Conservation (phyloP, 768 basidiomycete species). For the Mycena galericulata region DNA sequence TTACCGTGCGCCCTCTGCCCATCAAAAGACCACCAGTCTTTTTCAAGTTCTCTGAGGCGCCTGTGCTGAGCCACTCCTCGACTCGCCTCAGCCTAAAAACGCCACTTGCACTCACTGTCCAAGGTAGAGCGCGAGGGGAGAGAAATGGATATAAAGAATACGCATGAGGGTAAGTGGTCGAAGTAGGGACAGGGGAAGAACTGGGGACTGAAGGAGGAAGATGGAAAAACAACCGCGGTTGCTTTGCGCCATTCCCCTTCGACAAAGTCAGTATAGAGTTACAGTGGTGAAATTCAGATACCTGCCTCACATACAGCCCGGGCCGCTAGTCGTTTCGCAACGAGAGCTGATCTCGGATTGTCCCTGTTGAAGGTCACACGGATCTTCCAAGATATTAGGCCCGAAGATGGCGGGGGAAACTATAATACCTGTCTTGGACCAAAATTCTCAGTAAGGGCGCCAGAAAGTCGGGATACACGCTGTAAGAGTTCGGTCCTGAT, state of each 20-base stretch:
- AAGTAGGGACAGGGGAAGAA: conserved; percentile 39
- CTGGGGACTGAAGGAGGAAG: conserved; percentile 44
- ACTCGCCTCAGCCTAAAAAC: conserved; percentile 73
- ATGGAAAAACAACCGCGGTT: conserved; percentile 39
- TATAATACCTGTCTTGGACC: conserved; percentile 59
- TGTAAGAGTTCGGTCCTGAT: conserved; percentile 63
- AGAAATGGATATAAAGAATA: conserved; percentile 82
- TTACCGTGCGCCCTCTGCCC: conserved; percentile 48
- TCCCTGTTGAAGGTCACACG: conserved; percentile 63
- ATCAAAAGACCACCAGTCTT: conserved; percentile 53
- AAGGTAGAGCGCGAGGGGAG: conserved; percentile 60
- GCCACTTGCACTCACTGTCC: conserved; percentile 56
- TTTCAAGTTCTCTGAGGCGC: conserved; percentile 47
- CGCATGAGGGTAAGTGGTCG: conserved; percentile 44
- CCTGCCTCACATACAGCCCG: conserved; percentile 67
- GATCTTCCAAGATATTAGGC: conserved; percentile 52
- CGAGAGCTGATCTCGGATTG: conserved; percentile 49
- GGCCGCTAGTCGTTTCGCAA: conserved; percentile 65
- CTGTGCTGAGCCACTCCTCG: conserved; percentile 65
- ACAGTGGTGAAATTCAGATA: not conserved
- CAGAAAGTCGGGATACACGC: conserved; percentile 75
- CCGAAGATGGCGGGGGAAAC: not conserved
- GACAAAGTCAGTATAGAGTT: conserved; percentile 8
- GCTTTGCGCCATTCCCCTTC: conserved; percentile 28
- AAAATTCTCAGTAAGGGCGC: conserved; percentile 70